A percentile compares a stretch with the other conserved stretches of the same genome.
phyloP scores from a whole-genome alignment of 148 eudicot species.

The Simmondsia chinensis region DNA sequence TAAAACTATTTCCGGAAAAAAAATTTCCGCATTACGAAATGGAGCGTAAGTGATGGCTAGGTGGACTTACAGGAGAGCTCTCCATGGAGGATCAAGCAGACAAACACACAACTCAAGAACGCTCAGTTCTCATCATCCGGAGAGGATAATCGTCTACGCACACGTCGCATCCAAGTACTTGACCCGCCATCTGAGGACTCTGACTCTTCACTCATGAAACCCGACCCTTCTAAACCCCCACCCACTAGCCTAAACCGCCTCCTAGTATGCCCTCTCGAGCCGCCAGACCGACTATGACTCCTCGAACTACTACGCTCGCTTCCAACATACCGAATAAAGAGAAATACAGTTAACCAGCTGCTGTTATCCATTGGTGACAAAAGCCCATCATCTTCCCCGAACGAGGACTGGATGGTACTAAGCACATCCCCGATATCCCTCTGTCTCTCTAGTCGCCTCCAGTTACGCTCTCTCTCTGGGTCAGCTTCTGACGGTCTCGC shows the following conservation, averaged over 20 bases:
- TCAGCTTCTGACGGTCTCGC: constrained; percentile 74
- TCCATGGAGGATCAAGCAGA: too few species aligned
- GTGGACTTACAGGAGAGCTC: too few species aligned
- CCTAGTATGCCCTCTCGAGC: constrained; percentile 38
- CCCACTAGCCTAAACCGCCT: constrained; percentile 70
- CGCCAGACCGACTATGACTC: constrained; percentile 50
- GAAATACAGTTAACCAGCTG: constrained; percentile 48
- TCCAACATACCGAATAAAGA: constrained; percentile 52
- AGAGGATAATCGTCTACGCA: constrained; percentile 28
- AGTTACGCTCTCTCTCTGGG: constrained; percentile 63
- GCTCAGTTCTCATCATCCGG: constrained; percentile 33
- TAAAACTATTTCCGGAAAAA: too few species aligned
- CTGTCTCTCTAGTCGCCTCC: constrained; percentile 83
- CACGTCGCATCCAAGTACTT: constrained; percentile 28
- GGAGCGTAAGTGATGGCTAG: too few species aligned
- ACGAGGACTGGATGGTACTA: constrained; percentile 63
- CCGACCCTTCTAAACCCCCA: constrained; percentile 43
- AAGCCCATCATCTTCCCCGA: constrained; percentile 44
- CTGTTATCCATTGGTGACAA: constrained; percentile 43
- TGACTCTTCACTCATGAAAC: constrained; percentile 32
- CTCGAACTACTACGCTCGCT: constrained; percentile 38
- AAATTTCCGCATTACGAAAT: too few species aligned
- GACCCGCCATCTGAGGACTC: constrained; percentile 49
- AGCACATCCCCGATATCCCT: constrained; percentile 78
- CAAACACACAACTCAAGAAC: too few species aligned